phyloP scores from a whole-genome alignment of 768 basidiomycete species.

The Rossbeevera mucosa region DNA sequence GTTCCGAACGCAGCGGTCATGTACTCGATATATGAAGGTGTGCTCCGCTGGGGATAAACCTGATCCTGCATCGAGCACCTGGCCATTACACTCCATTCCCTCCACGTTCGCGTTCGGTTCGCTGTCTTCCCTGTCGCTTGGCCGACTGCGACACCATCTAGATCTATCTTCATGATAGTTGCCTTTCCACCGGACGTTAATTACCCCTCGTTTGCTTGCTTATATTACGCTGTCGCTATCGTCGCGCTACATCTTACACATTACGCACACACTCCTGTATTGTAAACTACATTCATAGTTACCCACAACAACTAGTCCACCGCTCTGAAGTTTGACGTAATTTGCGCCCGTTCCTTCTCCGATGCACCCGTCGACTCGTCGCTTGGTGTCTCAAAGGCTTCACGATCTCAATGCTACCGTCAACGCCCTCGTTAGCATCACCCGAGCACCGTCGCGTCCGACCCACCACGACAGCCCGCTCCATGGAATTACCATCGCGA shows the following conservation, averaged over 20 bases:
- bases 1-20: constrained; percentile 97
- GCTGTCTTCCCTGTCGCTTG: background rate
- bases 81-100: background rate
- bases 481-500: constrained; percentile 49
- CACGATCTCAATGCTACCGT: constrained; percentile 34
- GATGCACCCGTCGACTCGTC: background rate
- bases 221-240: constrained; percentile 16
- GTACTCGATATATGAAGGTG: constrained; percentile 92
- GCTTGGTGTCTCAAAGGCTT: background rate
- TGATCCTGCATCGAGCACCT: background rate
- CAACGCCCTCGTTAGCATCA: constrained; percentile 51
- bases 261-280: constrained; percentile 13
- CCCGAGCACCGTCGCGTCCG: background rate
- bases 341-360: background rate
- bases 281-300: constrained; percentile 18
- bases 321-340: constrained; percentile 1
- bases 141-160: constrained; percentile 4
- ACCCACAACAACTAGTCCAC: constrained; percentile 22
- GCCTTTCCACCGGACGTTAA: too few relatives aligned
- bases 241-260: background rate
- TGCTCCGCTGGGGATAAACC: constrained; percentile 52
- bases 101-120: background rate
- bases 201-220: constrained; percentile 2
- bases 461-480: constrained; percentile 27
- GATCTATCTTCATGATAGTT: constrained; percentile 11